Evolutionary conservation across 805 yeast species (phyloP).

Genomic region (Debaryomyces prosopidis): DNA sequence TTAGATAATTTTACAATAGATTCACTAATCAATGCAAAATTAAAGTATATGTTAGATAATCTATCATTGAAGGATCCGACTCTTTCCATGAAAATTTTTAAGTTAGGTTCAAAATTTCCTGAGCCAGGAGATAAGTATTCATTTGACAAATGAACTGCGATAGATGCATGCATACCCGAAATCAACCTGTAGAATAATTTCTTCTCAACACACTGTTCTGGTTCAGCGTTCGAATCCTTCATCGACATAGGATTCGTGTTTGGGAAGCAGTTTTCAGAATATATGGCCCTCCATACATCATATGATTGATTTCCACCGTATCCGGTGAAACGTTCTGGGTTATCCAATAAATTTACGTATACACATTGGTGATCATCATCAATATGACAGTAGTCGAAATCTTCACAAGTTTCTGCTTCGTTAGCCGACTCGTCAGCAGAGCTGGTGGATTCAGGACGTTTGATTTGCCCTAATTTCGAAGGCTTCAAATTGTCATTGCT

Average conservation of each 20-base stretch:
- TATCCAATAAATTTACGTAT: slow-evolving; percentile 79
- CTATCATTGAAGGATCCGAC: slow-evolving; percentile 92
- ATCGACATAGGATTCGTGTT: slow-evolving; percentile 40
- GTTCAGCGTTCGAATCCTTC: slow-evolving; percentile 27
- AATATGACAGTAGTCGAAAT: slow-evolving; percentile 68
- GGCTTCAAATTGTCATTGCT: slow-evolving; percentile 65
- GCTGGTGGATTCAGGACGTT: slow-evolving; percentile 18
- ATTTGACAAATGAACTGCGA: slow-evolving; percentile 87
- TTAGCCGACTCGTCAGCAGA: slow-evolving; percentile 4
- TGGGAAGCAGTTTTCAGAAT: slow-evolving; percentile 87
- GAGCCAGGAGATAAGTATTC: slow-evolving; percentile 72
- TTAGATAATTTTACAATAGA: slow-evolving; percentile 64
- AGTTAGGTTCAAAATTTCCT: slow-evolving; percentile 81
- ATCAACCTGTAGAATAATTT: slow-evolving; percentile 82
- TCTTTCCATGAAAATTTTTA: slow-evolving; percentile 78
- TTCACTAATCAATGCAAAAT: slow-evolving; percentile 83
- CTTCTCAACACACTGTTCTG: slow-evolving; percentile 74
- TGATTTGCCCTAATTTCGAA: slow-evolving; percentile 57
- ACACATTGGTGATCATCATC: slow-evolving; percentile 71
- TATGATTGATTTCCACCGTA: slow-evolving; percentile 91
- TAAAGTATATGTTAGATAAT: slow-evolving; percentile 84
- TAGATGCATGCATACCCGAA: slow-evolving; percentile 94
- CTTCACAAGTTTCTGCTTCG: slow-evolving; percentile 32
- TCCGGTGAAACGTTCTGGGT: slow-evolving; percentile 96
- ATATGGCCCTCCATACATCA: slow-evolving; percentile 91